phyloP scores from a whole-genome alignment of 1,139 yeast genomes.

The Ashbya aceris region DNA sequence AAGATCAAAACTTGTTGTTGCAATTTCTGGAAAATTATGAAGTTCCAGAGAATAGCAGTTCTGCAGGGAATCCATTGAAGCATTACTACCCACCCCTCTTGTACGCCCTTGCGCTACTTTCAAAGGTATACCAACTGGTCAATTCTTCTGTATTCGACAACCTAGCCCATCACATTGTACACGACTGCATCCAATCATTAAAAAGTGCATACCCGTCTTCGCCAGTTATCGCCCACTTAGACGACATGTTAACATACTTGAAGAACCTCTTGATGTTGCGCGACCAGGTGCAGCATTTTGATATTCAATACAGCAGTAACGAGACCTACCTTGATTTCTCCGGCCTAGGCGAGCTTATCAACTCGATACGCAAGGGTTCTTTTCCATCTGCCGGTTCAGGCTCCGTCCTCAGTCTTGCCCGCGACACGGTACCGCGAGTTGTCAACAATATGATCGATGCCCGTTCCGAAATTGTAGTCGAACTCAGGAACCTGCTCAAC shows the following conservation, averaged over 20 bases:
- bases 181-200: conserved; percentile 57
- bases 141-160: conserved; percentile 77
- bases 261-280: conserved; percentile 64
- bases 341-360: conserved; percentile 54
- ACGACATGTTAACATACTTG: conserved; percentile 58
- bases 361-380: conserved; percentile 31
- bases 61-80: conserved; percentile 6
- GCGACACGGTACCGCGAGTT: conserved; percentile 72
- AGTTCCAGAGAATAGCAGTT: conserved; percentile 10
- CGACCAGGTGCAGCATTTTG: conserved; percentile 67
- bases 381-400: conserved; percentile 7
- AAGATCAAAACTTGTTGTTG: conserved; percentile 9
- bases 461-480: conserved; percentile 63
- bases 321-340: conserved; percentile 77
- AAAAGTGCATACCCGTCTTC: conserved; percentile 42
- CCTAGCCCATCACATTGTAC: conserved; percentile 79
- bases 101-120: conserved; percentile 59
- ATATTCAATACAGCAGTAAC: conserved; percentile 63
- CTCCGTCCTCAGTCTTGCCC: conserved; percentile 45
- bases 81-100: conserved; percentile 68
- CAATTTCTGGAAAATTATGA: conserved; percentile 14
- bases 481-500: conserved; percentile 61
- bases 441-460: conserved; percentile 83
- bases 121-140: conserved; percentile 72
- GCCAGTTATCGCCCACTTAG: conserved; percentile 30